phyloP scores from a whole-genome alignment of 805 yeast species.

The Kurtzmaniella fragi region DNA sequence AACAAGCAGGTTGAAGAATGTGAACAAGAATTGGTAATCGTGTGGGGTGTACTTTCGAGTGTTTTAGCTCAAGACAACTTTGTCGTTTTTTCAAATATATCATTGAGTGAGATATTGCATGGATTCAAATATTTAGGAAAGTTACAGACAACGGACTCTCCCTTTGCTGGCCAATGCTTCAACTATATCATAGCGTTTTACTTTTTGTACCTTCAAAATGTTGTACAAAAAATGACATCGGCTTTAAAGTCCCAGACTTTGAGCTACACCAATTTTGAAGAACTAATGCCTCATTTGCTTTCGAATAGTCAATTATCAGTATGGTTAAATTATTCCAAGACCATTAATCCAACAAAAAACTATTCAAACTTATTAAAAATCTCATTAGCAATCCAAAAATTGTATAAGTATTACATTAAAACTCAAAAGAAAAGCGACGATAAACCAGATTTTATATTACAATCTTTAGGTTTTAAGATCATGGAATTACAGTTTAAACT shows the following conservation, averaged over 20 bases:
- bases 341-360: constrained; percentile 7
- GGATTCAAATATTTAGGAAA: too few species aligned
- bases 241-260: constrained; percentile 8
- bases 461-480: constrained; percentile 7
- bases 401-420: constrained; percentile 10
- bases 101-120: too few species aligned
- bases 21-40: too few species aligned
- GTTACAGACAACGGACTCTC: too few species aligned
- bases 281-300: constrained; percentile 14
- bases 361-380: constrained; percentile 21
- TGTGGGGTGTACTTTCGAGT: too few species aligned
- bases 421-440: constrained; percentile 3
- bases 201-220: constrained; percentile 20
- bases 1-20: too few species aligned
- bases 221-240: constrained; percentile 12
- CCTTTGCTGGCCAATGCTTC: too few species aligned
- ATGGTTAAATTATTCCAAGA: constrained; percentile 16
- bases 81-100: too few species aligned
- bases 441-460: constrained; percentile 8
- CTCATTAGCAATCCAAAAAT: constrained; percentile 19
- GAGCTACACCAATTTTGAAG: constrained; percentile 7
- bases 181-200: constrained; percentile 20
- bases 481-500: not conserved
- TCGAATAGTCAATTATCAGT: constrained; percentile 12
- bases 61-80: too few species aligned